Conservation (phyloP, 257 asterid species). For the Coffea canephora region DNA sequence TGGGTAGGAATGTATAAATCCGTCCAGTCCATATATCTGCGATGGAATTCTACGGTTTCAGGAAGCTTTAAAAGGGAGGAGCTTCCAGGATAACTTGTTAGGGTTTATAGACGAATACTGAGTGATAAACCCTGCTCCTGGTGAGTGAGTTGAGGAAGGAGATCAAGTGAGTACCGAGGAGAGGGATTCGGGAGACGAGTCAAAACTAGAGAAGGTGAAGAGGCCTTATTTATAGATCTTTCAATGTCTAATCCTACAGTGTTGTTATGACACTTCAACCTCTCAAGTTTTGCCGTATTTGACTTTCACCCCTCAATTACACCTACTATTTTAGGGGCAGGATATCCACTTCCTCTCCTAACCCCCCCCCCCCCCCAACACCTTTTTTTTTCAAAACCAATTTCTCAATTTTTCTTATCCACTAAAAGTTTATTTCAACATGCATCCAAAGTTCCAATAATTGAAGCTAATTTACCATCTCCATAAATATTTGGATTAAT, state of each 20-base stretch:
- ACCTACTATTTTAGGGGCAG: neutral
- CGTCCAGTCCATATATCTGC: neutral
- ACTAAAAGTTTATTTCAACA: too few species aligned
- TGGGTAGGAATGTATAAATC: neutral
- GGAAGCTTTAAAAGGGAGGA: neutral
- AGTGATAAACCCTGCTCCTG: slow-evolving; percentile 14
- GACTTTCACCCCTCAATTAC: neutral
- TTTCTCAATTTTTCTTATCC: too few species aligned
- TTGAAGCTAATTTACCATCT: too few species aligned
- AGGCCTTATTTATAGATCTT: slow-evolving; percentile 24
- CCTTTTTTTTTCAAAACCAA: too few species aligned
- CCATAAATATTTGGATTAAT: too few species aligned
- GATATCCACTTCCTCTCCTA: neutral
- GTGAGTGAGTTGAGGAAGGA: neutral
- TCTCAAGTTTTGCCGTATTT: neutral
- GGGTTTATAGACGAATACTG: slow-evolving; percentile 17
- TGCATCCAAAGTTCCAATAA: too few species aligned
- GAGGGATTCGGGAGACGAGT: slow-evolving; percentile 16
- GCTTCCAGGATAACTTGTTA: neutral
- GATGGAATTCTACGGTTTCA: slow-evolving; percentile 2
- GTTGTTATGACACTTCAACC: neutral
- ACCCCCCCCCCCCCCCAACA: rapidly evolving
- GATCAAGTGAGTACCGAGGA: neutral
- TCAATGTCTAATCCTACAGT: neutral
- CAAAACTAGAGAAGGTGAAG: neutral